Evolutionary conservation across 2,329 filamentous ascomycete genomes (phyloP), one percentile per base, ranked within the genome.

Genomic region (Fusarium robinianum): DNA sequence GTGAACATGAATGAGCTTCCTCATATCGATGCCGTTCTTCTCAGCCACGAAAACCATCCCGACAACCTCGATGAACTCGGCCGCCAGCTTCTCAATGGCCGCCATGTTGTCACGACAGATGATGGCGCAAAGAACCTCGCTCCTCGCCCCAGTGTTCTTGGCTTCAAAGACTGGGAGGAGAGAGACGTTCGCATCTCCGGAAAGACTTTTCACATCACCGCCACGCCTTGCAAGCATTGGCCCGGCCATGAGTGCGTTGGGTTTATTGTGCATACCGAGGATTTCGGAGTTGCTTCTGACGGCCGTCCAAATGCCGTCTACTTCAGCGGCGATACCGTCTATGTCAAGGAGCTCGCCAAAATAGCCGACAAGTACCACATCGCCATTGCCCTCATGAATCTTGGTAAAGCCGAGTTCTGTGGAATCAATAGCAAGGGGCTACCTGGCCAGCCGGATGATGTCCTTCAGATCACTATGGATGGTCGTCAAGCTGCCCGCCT

Each of bases 311-410:
- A 45, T 10, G 29, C 41, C 7, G 25, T 41, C 15, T 45, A 45
- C 41, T 41, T 45, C 22, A 33, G 35, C n/a, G 34, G 41, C 15
- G 41, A 45, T n/a, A 45, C 41, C 5, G 29, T 45, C 7, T 45
- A 33, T 10, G 16, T 45, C 11, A 25, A 26, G 3, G 41, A 46
- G 12, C 35, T 49, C 2, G 6, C 17, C 3, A 11, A 36, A 14
- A 15, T 40, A 16, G 5, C 24, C 19, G 8, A 33, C 6, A 45
- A 25, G 14, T 46, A 31, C 12, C 21, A 49, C 7, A 25, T 46
- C 6, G 16, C 17, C 3, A 30, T 46, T 4, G 35, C 46, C 1
- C 15, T 49, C 2, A 9, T 46, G 2, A 49, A 49, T 7, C 12
- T 46, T 15, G 46, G 46, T 2, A n/a, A 21, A 10, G 41, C 9